phyloP scores from a whole-genome alignment of 805 yeast genomes.

The Vanderwaltozyma verrucispora region DNA sequence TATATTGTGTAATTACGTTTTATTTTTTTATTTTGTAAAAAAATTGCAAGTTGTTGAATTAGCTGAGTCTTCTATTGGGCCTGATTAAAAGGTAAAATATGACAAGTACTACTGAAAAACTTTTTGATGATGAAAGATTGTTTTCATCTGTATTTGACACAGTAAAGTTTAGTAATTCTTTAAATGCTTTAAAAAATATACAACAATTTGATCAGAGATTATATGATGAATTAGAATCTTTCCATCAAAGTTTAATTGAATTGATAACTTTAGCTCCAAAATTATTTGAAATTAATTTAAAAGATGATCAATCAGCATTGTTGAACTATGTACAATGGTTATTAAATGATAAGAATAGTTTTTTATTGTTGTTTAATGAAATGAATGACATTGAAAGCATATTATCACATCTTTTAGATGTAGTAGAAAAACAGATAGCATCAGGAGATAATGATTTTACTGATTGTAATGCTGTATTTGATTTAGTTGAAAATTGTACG shows the following conservation, averaged over 20 bases:
- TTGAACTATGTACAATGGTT: not conserved
- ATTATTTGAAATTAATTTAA: not conserved
- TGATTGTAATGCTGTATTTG: conserved; percentile 15
- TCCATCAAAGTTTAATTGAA: not conserved
- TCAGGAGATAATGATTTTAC: conserved; percentile 8
- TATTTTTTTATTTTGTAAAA: too few relatives aligned
- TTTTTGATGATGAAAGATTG: not conserved
- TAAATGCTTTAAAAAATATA: not conserved
- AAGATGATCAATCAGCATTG: not conserved
- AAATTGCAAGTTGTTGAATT: too few relatives aligned
- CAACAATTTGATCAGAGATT: not conserved
- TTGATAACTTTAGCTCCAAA: not conserved
- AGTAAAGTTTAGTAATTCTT: not conserved
- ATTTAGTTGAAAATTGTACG: conserved; percentile 26
- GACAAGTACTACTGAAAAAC: too few relatives aligned
- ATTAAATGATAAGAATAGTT: not conserved
- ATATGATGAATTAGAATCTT: not conserved
- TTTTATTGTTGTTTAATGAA: not conserved
- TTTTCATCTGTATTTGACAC: not conserved
- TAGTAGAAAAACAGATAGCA: conserved; percentile 25
- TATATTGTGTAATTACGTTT: too few relatives aligned
- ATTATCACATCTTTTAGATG: conserved; percentile 19
- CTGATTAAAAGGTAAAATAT: too few relatives aligned
- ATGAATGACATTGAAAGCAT: not conserved
- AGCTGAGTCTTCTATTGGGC: too few relatives aligned